A percentile compares a stretch with the other conserved stretches of the same genome.
These are phyloP conservation scores for Isoetes taiwanensis DNA, from an alignment of 75 land plant species.

Conservation along the genomic window DNA sequence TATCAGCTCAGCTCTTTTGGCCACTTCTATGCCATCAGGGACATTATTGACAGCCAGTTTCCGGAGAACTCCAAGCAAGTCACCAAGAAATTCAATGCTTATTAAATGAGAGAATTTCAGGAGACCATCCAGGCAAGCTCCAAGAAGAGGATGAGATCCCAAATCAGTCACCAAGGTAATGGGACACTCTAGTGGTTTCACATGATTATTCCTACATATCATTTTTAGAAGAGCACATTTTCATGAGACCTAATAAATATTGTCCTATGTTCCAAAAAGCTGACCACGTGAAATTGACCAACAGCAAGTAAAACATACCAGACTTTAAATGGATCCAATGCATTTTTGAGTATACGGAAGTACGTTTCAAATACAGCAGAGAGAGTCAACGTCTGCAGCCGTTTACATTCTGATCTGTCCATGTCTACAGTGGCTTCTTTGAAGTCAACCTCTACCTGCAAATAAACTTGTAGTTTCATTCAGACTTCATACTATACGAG, in stretches of 20 bases:
- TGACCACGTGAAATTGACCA: background rate
- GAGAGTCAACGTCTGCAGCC: conserved; percentile 71
- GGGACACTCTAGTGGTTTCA: no score
- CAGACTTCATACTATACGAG: no score
- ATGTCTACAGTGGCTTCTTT: conserved; percentile 51
- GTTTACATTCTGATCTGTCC: conserved; percentile 42
- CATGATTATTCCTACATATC: no score
- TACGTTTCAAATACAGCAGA: conserved; percentile 85
- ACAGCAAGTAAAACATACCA: conserved; percentile 17
- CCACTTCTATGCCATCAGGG: background rate
- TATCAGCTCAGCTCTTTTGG: conserved; percentile 2
- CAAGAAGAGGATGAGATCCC: conserved; percentile 61
- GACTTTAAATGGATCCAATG: conserved; percentile 24
- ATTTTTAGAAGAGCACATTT: no score
- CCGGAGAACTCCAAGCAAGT: conserved; percentile 54
- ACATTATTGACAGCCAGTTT: conserved; percentile 39
- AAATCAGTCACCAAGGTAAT: no score
- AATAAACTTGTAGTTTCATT: no score
- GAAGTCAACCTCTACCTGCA: conserved; percentile 74
- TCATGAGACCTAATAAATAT: no score
- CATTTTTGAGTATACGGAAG: conserved; percentile 75
- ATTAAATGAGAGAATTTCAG: conserved; percentile 88
- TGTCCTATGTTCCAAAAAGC: background rate
- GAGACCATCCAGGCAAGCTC: conserved; percentile 71
- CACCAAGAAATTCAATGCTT: conserved; percentile 83